A percentile compares a stretch with the other conserved stretches of the same genome.
phyloP scores from a whole-genome alignment of 2,329 filamentous ascomycete genomes.

The Xylaria sp. region DNA sequence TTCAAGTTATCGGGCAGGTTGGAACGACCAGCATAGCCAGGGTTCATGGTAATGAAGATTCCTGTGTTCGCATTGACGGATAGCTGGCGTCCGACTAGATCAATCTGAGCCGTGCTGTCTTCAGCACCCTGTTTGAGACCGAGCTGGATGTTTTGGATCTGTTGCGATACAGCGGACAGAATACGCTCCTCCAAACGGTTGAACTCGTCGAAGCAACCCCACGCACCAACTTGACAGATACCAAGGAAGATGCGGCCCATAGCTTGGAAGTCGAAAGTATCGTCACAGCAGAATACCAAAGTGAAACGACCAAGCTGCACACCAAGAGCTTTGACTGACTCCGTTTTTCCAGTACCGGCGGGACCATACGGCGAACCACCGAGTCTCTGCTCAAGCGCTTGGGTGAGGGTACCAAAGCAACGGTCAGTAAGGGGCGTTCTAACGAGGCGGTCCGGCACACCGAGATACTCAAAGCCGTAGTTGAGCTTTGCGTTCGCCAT shows the following conservation, averaged over 20 bases:
- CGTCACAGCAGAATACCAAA: conserved; percentile 97
- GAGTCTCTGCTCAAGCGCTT: conserved; percentile 88
- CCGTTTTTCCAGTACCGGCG: conserved; percentile 96
- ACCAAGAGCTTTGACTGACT: conserved; percentile 96
- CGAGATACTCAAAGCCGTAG: conserved; percentile 97
- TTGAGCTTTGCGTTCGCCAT: conserved; percentile 95
- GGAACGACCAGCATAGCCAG: conserved; percentile 94
- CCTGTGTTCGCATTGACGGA: conserved; percentile 89
- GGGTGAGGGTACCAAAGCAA: conserved; percentile 95
- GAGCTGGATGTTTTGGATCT: conserved; percentile 98
- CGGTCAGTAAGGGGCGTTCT: conserved; percentile 94
- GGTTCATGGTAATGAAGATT: conserved; percentile 99
- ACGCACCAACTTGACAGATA: conserved; percentile 97
- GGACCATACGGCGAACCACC: conserved; percentile 97
- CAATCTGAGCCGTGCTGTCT: conserved; percentile 82
- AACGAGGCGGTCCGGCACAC: conserved; percentile 92
- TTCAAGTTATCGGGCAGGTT: conserved; percentile 98
- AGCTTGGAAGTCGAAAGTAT: conserved; percentile 98
- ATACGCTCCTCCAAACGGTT: conserved; percentile 98
- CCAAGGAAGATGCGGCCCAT: conserved; percentile 99
- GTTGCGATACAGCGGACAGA: conserved; percentile 93
- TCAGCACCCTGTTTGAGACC: conserved; percentile 80
- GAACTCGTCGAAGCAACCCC: conserved; percentile 99
- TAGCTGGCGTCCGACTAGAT: conserved; percentile 86
- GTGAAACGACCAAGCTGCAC: conserved; percentile 96